phyloP scores from a whole-genome alignment of 1,284 basidiomycete genomes.

The Abortiporus biennis region DNA sequence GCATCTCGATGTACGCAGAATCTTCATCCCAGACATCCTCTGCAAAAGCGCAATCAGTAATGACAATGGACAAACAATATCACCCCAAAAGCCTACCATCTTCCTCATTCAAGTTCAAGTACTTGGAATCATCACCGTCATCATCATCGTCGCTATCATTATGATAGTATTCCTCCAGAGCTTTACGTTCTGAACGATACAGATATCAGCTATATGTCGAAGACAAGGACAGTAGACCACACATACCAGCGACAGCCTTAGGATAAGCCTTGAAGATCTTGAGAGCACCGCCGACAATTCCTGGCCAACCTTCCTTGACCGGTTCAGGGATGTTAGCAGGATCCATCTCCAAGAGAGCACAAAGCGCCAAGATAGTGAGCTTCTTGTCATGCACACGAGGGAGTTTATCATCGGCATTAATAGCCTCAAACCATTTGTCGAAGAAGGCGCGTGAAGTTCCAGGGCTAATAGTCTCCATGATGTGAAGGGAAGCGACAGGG shows the following conservation, averaged over 20 bases:
- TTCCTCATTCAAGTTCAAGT: constrained; percentile 65
- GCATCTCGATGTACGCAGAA: constrained; percentile 75
- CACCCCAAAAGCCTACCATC: constrained; percentile 44
- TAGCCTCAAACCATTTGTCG: constrained; percentile 71
- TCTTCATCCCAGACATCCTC: constrained; percentile 84
- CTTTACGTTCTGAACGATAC: constrained; percentile 50
- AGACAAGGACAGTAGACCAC: constrained; percentile 3
- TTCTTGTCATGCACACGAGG: constrained; percentile 93
- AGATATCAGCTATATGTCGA: background rate
- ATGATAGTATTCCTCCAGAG: constrained; percentile 50
- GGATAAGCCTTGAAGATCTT: constrained; percentile 73
- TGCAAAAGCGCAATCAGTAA: constrained; percentile 20
- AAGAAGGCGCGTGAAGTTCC: constrained; percentile 69
- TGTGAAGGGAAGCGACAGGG: constrained; percentile 65
- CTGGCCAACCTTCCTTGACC: constrained; percentile 66
- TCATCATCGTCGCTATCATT: constrained; percentile 59
- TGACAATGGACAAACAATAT: constrained; percentile 6
- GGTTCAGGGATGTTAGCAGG: constrained; percentile 48
- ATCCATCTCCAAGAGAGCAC: constrained; percentile 66
- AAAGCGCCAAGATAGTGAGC: constrained; percentile 72
- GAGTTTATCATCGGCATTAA: constrained; percentile 50
- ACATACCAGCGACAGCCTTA: constrained; percentile 61
- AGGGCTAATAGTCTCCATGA: constrained; percentile 61
- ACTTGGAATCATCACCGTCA: constrained; percentile 47
- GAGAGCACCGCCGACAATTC: constrained; percentile 64